A percentile compares a stretch with the other conserved stretches of the same genome.
These are phyloP conservation scores for Cyclotella kingstonii DNA, from an alignment of 108 stramenopile genomes.

Conservation along the genomic window DNA sequence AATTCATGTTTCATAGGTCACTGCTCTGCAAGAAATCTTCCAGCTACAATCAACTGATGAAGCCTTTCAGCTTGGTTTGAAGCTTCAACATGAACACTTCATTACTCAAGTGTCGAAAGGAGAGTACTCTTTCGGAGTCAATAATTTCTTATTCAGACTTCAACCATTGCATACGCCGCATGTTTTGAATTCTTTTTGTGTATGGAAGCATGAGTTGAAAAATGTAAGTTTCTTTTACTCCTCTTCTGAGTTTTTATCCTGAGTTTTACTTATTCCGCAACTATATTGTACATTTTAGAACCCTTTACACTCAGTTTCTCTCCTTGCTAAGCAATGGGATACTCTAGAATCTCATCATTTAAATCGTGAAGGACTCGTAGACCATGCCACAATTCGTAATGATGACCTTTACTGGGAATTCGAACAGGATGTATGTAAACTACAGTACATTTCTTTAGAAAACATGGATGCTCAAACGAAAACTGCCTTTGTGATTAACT, in stretches of 20 bases:
- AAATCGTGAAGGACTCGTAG: slow-evolving; percentile 34
- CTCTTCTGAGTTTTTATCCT: neutral
- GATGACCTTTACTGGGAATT: slow-evolving; percentile 42
- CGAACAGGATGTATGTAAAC: slow-evolving; percentile 61
- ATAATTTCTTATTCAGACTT: slow-evolving; percentile 43
- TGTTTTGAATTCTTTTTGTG: slow-evolving; percentile 55
- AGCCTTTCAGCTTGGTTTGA: slow-evolving; percentile 33
- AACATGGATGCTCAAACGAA: slow-evolving; percentile 33
- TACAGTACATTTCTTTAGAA: slow-evolving; percentile 45
- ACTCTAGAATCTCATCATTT: slow-evolving; percentile 32
- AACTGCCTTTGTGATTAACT: slow-evolving; percentile 60
- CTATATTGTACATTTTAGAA: slow-evolving; percentile 14
- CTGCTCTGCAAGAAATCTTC: slow-evolving; percentile 17
- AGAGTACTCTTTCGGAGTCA: slow-evolving; percentile 39
- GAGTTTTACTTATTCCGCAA: neutral
- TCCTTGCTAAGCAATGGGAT: slow-evolving; percentile 20
- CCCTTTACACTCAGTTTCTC: slow-evolving; percentile 29
- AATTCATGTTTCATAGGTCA: slow-evolving; percentile 7
- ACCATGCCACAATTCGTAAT: slow-evolving; percentile 28
- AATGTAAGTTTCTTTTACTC: slow-evolving; percentile 1
- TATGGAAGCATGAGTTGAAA: slow-evolving; percentile 38
- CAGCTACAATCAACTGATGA: slow-evolving; percentile 22
- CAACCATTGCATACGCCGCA: slow-evolving; percentile 36
- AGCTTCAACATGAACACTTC: slow-evolving; percentile 29
- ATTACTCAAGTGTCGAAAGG: slow-evolving; percentile 33